Base-by-base conservation (phyloP, 768 basidiomycete species). In the Trametes meyenii region DNA sequence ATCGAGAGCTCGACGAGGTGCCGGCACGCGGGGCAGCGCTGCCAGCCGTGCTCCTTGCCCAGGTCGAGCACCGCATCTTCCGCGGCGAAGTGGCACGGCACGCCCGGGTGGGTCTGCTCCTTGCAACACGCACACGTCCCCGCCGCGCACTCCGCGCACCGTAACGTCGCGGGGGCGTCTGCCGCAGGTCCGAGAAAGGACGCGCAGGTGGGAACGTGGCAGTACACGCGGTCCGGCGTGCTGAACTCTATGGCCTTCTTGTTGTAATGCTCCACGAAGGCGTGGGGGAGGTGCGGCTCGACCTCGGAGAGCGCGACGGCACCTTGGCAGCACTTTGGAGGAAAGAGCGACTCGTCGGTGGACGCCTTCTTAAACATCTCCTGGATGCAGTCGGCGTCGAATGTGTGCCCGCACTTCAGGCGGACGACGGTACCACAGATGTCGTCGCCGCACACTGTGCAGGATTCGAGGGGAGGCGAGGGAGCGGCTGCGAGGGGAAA, bases 261-360 rank as follows among this genome's bases (percentile, higher is more conserved):
- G 21, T 57, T 16, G 60, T 58, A 71, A 3, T 16, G 33, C 11
- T 8, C 24, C 44, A 65, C 19, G 13, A 69, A 29, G 2, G 44
- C n/a, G 11, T 40, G 13, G 36, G 36, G 38, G n/a, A 71, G 62
- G 54, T 65, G 53, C 17, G 44, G 13, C n/a, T 55, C 52, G 12
- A 62, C 65, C 7, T 55, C 57, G n/a, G 45, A n/a, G 26, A 66
- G 39, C 21, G 64, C 60, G 43, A 71, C 63, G 29, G 56, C 40
- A 21, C 49, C 24, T 13, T 58, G 40, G 58, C 70, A 71, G 66
- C 70, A 71, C 13, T 58, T 51, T 6, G 70, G 70, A 8, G 70
- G 70, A 53, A 63, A 71, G 29, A 80, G 72, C 0, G 73, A 67
- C 59, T 79, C 79, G 64, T 80, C 79, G 19, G 58, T 63, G 5